Percentiles rank a stretch among this genome's conserved stretches.
phyloP scores from a whole-genome alignment of 2,329 filamentous ascomycete species.

The Fusarium graminum region DNA sequence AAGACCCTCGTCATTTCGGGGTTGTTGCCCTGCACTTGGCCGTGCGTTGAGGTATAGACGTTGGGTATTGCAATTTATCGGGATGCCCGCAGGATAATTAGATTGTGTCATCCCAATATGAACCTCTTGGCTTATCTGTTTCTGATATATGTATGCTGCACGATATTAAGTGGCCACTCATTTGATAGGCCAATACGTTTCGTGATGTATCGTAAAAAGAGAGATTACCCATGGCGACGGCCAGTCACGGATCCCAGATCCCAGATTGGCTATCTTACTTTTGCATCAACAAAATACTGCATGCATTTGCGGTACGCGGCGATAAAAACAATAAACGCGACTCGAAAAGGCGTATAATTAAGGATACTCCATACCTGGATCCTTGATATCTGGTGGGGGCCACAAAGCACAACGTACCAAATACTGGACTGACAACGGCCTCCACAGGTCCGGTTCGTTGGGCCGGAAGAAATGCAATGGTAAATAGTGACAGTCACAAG shows the following conservation, averaged over 20 bases:
- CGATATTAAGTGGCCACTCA: slow-evolving; percentile 5
- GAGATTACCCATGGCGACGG: slow-evolving; percentile 11
- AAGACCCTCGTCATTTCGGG: slow-evolving; percentile 35
- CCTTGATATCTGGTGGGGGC: slow-evolving; percentile 40
- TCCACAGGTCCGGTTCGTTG: slow-evolving; percentile 14
- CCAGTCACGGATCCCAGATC: slow-evolving; percentile 19
- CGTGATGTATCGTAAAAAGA: slow-evolving; percentile 1
- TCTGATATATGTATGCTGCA: slow-evolving; percentile 8
- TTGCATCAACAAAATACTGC: slow-evolving; percentile 34
- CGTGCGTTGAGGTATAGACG: neutral
- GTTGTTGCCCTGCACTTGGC: slow-evolving; percentile 1
- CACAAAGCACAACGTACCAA: slow-evolving; percentile 30
- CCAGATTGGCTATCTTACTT: slow-evolving; percentile 35
- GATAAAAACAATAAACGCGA: slow-evolving; percentile 37
- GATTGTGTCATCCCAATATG: slow-evolving; percentile 11
- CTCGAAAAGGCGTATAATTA: slow-evolving; percentile 17
- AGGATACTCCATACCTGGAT: slow-evolving; percentile 5
- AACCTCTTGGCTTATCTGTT: slow-evolving; percentile 1
- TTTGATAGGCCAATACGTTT: slow-evolving; percentile 3
- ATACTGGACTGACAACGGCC: slow-evolving; percentile 19
- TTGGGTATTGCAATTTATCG: slow-evolving; percentile 11
- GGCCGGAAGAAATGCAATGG: slow-evolving; percentile 11
- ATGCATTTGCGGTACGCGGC: slow-evolving; percentile 8
- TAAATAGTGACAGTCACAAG: slow-evolving; percentile 10
- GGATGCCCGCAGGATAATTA: slow-evolving; percentile 11